Percentiles rank a stretch among this genome's conserved stretches.
These are phyloP conservation scores for Paraconiothyrium brasiliense DNA, from an alignment of 2,329 filamentous ascomycete genomes.

Conservation along the genomic window DNA sequence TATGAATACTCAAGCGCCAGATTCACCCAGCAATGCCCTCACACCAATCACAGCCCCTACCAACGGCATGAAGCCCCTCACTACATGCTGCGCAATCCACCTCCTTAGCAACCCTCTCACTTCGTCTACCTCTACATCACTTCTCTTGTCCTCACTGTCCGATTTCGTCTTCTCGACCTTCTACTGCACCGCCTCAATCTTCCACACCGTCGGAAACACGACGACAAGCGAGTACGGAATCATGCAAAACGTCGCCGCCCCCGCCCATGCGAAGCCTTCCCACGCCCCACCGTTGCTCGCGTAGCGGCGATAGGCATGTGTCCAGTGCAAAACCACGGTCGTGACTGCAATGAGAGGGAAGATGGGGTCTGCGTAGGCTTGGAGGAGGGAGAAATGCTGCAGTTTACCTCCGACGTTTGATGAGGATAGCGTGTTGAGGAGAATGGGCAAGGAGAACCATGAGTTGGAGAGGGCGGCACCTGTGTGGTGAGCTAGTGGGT, in stretches of 20 bases:
- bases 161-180: not conserved
- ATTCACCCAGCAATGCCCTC: not conserved
- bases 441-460: not conserved
- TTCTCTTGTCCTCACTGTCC: not conserved
- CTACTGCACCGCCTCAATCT: not conserved
- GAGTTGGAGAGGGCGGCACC: not conserved
- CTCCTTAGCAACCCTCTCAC: not conserved
- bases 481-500: conserved; percentile 9
- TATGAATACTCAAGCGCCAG: not conserved
- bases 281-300: not conserved
- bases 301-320: not conserved
- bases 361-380: conserved; percentile 3
- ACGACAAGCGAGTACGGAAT: not conserved
- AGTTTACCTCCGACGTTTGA: not conserved
- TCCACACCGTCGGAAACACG: not conserved
- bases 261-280: not conserved
- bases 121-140: not conserved
- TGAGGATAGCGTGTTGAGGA: not conserved
- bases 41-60: not conserved
- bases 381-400: not conserved
- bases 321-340: not conserved
- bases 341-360: not conserved
- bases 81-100: not conserved
- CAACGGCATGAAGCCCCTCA: not conserved
- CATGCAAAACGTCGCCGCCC: not conserved